Evolutionary conservation across 2,329 filamentous ascomycete genomes (phyloP).

Genomic region (Nannizziopsis barbatae): DNA sequence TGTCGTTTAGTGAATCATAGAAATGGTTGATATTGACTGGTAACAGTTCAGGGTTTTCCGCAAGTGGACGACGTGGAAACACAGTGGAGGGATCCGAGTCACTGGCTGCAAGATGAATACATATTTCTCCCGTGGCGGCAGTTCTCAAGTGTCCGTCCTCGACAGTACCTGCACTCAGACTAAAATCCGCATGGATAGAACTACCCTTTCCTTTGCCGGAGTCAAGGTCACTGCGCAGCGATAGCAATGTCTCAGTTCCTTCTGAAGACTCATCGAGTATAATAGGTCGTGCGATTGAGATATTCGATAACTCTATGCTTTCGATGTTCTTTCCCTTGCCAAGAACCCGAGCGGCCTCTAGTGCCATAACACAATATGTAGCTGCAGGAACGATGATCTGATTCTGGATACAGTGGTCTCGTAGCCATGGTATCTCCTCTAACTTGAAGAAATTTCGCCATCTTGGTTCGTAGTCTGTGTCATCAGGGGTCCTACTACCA

Average conservation of each 20-base stretch:
- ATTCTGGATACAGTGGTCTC: slow-evolving; percentile 23
- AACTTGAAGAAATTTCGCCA: slow-evolving; percentile 23
- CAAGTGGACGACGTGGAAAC: not conserved
- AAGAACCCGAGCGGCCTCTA: slow-evolving; percentile 18
- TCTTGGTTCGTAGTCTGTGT: slow-evolving; percentile 16
- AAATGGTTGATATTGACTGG: slow-evolving; percentile 14
- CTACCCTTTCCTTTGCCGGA: too few species aligned
- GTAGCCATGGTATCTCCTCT: slow-evolving; percentile 24
- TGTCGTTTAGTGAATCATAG: slow-evolving; percentile 15
- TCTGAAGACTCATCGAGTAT: not conserved
- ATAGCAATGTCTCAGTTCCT: slow-evolving; percentile 4
- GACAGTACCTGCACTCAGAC: too few species aligned
- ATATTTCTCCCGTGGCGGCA: too few species aligned
- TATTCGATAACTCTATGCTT: slow-evolving; percentile 13
- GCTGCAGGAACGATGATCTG: slow-evolving; percentile 25
- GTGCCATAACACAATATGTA: slow-evolving; percentile 19
- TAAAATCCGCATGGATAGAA: too few species aligned
- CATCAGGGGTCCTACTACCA: slow-evolving; percentile 13
- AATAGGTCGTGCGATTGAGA: slow-evolving; percentile 8
- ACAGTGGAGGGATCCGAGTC: not conserved
- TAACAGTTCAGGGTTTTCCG: not conserved
- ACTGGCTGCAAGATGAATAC: too few species aligned
- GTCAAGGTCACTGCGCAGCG: too few species aligned
- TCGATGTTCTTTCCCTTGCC: not conserved
- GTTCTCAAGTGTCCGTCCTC: too few species aligned